Evolutionary conservation across 352 stramenopile species (phyloP).

Genomic region (Pythium brassicae): DNA sequence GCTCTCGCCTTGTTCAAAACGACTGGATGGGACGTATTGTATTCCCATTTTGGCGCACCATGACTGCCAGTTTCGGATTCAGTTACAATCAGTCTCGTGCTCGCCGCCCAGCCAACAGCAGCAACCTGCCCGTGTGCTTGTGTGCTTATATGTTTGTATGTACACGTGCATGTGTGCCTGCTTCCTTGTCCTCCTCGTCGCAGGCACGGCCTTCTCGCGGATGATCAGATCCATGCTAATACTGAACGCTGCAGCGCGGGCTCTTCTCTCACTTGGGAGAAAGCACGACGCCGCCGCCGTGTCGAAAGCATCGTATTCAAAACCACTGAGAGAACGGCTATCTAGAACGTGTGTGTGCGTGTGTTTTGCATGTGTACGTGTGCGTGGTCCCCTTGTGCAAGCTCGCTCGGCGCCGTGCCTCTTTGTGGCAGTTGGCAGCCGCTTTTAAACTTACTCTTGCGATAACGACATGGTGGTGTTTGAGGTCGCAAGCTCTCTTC

Average conservation of each 20-base stretch:
- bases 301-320: constrained; percentile 79
- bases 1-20: no score
- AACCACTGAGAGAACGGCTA: constrained; percentile 58
- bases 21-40: no score
- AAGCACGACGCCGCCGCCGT: constrained; percentile 14
- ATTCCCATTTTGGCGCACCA: no score
- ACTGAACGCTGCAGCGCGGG: constrained; percentile 34
- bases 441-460: constrained; percentile 44
- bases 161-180: constrained; percentile 4
- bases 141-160: not conserved
- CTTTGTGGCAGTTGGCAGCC: constrained; percentile 33
- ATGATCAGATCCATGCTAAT: constrained; percentile 80
- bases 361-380: constrained; percentile 3
- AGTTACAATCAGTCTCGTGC: no score
- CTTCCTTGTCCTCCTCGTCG: not conserved
- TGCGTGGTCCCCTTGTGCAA: constrained; percentile 27
- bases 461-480: constrained; percentile 53
- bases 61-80: no score
- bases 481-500: constrained; percentile 64
- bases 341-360: not conserved
- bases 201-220: constrained; percentile 31
- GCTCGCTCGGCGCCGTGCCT: constrained; percentile 60
- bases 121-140: not conserved
- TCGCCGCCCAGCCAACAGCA: no score
- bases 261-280: constrained; percentile 8